These are phyloP conservation scores for Nannochloris sp. DNA, from an alignment of 139 green algal genomes.

Conservation along the genomic window DNA sequence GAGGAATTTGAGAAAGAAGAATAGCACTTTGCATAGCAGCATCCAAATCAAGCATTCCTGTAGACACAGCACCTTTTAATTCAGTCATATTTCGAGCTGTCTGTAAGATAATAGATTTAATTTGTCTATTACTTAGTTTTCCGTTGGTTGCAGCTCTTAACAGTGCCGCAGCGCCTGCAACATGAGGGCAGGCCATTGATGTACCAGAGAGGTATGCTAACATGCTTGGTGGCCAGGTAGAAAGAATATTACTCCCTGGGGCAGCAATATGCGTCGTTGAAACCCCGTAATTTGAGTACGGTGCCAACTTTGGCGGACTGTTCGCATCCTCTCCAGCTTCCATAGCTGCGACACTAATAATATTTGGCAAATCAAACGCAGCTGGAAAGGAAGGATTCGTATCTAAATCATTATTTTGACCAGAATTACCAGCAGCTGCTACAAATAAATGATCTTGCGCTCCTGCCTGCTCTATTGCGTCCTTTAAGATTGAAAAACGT, in stretches of 20 bases:
- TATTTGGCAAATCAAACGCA: background rate
- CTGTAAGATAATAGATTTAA: background rate
- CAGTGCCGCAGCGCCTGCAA: slow-evolving; percentile 47
- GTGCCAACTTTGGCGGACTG: background rate
- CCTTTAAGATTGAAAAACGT: background rate
- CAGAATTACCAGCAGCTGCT: slow-evolving; percentile 3
- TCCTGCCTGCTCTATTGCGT: background rate
- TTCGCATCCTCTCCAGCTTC: background rate
- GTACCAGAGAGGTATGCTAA: slow-evolving; percentile 10
- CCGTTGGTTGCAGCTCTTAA: slow-evolving; percentile 14
- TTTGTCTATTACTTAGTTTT: slow-evolving; percentile 2
- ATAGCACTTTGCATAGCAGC: too few species aligned
- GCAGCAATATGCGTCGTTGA: background rate
- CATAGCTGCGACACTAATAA: slow-evolving; percentile 4
- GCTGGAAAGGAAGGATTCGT: background rate
- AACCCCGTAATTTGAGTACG: slow-evolving; percentile 8
- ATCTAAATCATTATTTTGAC: slow-evolving; percentile 7
- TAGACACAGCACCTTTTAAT: background rate
- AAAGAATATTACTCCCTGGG: slow-evolving; percentile 14
- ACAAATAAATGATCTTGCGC: background rate
- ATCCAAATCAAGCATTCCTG: background rate
- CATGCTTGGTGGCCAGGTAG: background rate
- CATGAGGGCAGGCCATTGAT: slow-evolving; percentile 35
- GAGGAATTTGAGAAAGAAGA: too few species aligned
- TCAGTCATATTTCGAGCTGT: background rate